Base-by-base conservation (phyloP, 2,329 filamentous ascomycete species). In the Plectosphaerella sp. region DNA sequence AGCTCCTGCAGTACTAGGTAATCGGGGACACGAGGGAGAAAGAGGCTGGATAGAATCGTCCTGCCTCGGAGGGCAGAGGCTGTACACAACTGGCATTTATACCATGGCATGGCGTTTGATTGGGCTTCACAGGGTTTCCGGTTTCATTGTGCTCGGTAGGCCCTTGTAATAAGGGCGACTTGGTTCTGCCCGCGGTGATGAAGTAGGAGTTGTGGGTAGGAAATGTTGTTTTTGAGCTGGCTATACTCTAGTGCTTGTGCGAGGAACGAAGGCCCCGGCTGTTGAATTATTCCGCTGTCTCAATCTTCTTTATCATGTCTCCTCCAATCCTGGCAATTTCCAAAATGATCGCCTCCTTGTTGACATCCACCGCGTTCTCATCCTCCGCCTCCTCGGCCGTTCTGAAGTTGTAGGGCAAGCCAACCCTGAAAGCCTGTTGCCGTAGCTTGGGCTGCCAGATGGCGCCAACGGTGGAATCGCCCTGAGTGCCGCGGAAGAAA, bases 311-410 rank as follows among this genome's bases (percentile, higher is more conserved):
- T 45, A 96, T 76, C 67, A 96, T 64, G 53, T 85, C 80, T 1
- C 82, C 84, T 9, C 84, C 84, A 41, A 87, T 73, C 55, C 84
- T 80, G 42, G 82, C 82, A 66, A 95, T 89, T 70, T 94, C 90
- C 33, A 83, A 74, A 48, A 92, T 62, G 5, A 94, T 82, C 0
- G 79, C 86, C 42, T 76, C 73, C 58, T 80, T 82, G 60, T 94
- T 91, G 6, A 91, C 69, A 57, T 80, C 77, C 22, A 88, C 82
- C 20, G 78, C 71, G 48, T 71, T 72, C 9, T 65, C 72, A 5
- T 73, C 72, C 11, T 63, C 65, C 3, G 47, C 64, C 25, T 51
- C 37, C 12, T 63, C 62, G 12, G 33, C 56, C 24, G 53, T 50
- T 12, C 11, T 33, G 50, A 54, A 87, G 81, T 67, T 82, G 66